These are phyloP conservation scores for Aegilops bicornis DNA, from an alignment of 176 grass and related monocot genomes.

Conservation along the genomic window DNA sequence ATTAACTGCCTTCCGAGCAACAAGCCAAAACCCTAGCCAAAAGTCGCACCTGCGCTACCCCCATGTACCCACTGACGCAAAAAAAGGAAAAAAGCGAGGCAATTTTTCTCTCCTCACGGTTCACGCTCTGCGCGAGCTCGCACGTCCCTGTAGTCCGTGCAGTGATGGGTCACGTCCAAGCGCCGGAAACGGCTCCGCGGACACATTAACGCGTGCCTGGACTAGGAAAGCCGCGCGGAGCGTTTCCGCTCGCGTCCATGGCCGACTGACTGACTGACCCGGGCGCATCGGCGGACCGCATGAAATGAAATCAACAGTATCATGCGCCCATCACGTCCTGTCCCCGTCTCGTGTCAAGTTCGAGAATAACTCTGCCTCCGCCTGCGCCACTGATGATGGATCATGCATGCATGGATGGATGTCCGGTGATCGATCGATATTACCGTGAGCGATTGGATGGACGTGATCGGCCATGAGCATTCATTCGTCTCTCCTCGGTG, in stretches of 20 bases:
- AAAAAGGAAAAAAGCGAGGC: neutral
- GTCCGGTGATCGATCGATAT: neutral
- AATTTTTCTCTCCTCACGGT: neutral
- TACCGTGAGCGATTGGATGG: neutral
- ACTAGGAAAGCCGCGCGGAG: conserved; percentile 5
- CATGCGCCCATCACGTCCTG: conserved; percentile 22
- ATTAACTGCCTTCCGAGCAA: neutral
- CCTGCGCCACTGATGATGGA: neutral
- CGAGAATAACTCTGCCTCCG: neutral
- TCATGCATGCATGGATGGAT: neutral
- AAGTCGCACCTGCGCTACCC: neutral
- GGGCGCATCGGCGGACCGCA: neutral
- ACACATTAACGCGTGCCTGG: neutral
- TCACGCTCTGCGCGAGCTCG: neutral
- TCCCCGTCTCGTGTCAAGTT: neutral
- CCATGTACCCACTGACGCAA: neutral
- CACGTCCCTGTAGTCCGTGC: neutral
- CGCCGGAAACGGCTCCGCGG: neutral
- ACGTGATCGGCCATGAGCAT: neutral
- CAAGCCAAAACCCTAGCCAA: neutral
- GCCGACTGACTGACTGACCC: neutral
- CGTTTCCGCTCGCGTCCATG: neutral
- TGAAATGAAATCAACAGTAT: conserved; percentile 6
- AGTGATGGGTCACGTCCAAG: neutral
- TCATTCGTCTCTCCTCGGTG: neutral